Base-by-base conservation (phyloP, 2,329 filamentous ascomycete species). In the Pseudogymnoascus sp. region DNA sequence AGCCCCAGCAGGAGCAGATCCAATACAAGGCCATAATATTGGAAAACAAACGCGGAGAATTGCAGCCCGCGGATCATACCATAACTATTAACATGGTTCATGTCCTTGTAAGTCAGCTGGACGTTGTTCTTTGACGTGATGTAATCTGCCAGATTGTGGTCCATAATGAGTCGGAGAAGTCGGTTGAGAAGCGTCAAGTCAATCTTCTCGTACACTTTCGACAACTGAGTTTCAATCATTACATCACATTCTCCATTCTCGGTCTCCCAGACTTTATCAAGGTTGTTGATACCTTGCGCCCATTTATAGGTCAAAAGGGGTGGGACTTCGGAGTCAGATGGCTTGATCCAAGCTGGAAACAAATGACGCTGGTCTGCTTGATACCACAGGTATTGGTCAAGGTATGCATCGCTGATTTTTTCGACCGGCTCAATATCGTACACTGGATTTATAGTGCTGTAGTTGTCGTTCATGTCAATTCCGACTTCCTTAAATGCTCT, bases 391-490 rank as follows among this genome's bases (percentile, higher is more conserved):
- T 99, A 99, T 73, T 99, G 96, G 72, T 99, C 95, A 59, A 99
- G 85, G 71, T 99, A 99, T 2, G 95, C 96, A 77, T 99, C 95
- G 40, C 93, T 99, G 70, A 99, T 99, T 80, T 99, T 99, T 80
- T 99, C 95, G 65, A 99, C 97, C 0, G 95, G 95, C 77, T 99
- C 96, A 65, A 99, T 95, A 69, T 99, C 95, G 73, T 99, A 99
- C 1, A 99, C 95, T 0, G 95, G 96, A 73, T 99, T 99, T 80
- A 99, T 99, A 16, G 91, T 93, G 81, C 88, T 98, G 79, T 99
- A 99, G 73, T 99, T 99, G 78, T 99, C 95, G 75, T 99, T 99
- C 95, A 99, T 99, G 74, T 99, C 95, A 69, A 99, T 99, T 62
- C 93, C 95, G 50, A 99, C 95, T 77, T 99, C 95, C 78, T 99